A percentile compares a stretch with the other conserved stretches of the same genome.
Conservation (phyloP, 2,329 filamentous ascomycete species). For the Sporothrix mexicana region DNA sequence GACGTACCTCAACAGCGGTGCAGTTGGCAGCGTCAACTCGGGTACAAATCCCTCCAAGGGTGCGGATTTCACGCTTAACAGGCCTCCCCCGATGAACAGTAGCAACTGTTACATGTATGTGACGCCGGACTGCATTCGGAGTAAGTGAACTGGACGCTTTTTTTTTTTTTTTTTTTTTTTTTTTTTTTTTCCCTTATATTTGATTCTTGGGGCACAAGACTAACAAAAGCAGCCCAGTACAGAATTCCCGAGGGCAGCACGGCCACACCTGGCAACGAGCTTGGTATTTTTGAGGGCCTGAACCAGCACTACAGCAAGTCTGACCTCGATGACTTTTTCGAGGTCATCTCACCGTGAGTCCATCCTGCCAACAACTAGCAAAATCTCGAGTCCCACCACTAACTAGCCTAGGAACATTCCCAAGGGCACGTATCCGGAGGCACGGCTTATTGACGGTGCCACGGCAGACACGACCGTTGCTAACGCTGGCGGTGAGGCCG, state of each 20-base stretch:
- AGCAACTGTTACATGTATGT: slow-evolving; percentile 38
- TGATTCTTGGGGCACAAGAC: too few relatives aligned
- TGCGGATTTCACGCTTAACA: slow-evolving; percentile 8
- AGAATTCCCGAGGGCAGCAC: slow-evolving; percentile 38
- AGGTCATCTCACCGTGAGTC: slow-evolving; percentile 33
- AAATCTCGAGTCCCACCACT: not conserved
- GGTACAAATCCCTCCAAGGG: not conserved
- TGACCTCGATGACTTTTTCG: slow-evolving; percentile 41
- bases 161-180: too few relatives aligned
- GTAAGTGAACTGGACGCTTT: slow-evolving; percentile 21
- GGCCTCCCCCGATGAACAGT: slow-evolving; percentile 33
- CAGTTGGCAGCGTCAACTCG: not conserved
- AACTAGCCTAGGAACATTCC: slow-evolving; percentile 36
- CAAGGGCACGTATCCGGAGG: slow-evolving; percentile 42
- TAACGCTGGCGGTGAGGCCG: slow-evolving; percentile 45
- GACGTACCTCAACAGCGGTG: slow-evolving; percentile 19
- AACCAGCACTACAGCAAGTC: slow-evolving; percentile 41
- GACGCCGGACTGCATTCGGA: slow-evolving; percentile 36
- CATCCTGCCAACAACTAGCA: not conserved
- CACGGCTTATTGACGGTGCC: slow-evolving; percentile 41
- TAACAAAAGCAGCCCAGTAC: slow-evolving; percentile 38
- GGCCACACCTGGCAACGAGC: slow-evolving; percentile 39
- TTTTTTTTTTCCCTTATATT: too few relatives aligned
- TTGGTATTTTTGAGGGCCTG: slow-evolving; percentile 42
- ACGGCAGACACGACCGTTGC: slow-evolving; percentile 30